Percentiles rank a stretch among this genome's conserved stretches.
Evolutionary conservation across 2,329 filamentous ascomycete genomes (phyloP).

Genomic region (Chaetomium sp.): DNA sequence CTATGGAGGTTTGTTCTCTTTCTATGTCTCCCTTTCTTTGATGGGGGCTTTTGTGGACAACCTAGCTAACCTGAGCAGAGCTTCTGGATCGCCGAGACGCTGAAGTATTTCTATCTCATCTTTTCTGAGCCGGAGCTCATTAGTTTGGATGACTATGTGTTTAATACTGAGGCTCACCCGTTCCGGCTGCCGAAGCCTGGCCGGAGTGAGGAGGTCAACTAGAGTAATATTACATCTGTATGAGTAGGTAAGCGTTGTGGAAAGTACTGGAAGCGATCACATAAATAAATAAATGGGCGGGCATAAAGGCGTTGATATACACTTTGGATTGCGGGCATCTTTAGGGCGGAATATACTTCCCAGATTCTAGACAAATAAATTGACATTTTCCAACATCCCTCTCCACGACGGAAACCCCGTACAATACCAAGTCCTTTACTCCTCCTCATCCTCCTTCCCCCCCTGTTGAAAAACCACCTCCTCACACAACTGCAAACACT

Average conservation of each 20-base stretch:
- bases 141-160: conserved; percentile 64
- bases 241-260: too few species aligned
- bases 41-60: background rate
- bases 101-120: conserved; percentile 72
- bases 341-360: background rate
- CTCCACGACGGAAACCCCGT: too few species aligned
- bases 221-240: background rate
- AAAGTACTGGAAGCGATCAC: background rate
- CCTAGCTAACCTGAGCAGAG: conserved; percentile 30
- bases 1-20: too few species aligned
- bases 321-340: too few species aligned
- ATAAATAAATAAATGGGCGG: too few species aligned
- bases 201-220: background rate
- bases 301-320: too few species aligned
- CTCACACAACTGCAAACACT: conserved; percentile 75
- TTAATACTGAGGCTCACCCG: conserved; percentile 54
- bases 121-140: conserved; percentile 58
- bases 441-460: conserved; percentile 48
- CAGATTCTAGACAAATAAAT: background rate
- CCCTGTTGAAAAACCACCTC: conserved; percentile 74
- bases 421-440: background rate
- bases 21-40: background rate
- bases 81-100: conserved; percentile 70
- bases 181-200: conserved; percentile 27
- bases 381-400: background rate